phyloP scores from a whole-genome alignment of 768 basidiomycete species.

The Hysterangium stoloniferum region DNA sequence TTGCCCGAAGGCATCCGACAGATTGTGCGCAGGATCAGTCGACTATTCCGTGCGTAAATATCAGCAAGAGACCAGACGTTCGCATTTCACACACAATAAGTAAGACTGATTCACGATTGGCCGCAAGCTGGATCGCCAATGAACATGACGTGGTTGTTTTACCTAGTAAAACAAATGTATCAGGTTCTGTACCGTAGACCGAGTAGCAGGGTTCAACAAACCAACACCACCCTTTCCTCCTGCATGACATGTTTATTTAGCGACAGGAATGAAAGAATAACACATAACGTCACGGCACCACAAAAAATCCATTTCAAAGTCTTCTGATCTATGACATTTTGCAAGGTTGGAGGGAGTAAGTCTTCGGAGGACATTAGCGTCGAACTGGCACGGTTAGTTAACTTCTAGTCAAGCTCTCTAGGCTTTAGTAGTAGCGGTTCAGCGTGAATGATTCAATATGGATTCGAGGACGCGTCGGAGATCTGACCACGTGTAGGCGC shows the following conservation, averaged over 20 bases:
- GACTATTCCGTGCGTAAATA: conserved; percentile 44
- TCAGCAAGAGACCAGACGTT: not conserved
- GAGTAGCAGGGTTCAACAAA: conserved; percentile 30
- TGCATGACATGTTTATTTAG: conserved; percentile 24
- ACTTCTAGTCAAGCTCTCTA: too few species aligned
- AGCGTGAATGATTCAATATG: not conserved
- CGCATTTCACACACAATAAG: conserved; percentile 67
- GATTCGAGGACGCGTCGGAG: not conserved
- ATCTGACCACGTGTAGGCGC: conserved; percentile 2
- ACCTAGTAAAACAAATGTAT: conserved; percentile 37
- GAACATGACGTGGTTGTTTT: conserved; percentile 99
- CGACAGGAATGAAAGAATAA: conserved; percentile 13
- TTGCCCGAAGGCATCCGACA: conserved; percentile 97
- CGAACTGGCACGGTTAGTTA: too few species aligned
- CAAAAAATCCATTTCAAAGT: conserved; percentile 99
- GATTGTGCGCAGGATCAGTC: conserved; percentile 98
- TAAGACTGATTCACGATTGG: conserved; percentile 88
- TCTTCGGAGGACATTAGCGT: conserved; percentile 31
- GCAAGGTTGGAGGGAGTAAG: conserved; percentile 74
- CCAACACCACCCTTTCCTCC: conserved; percentile 99
- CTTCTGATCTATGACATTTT: conserved; percentile 91
- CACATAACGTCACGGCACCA: conserved; percentile 40
- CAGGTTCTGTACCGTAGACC: not conserved
- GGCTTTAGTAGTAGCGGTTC: not conserved
- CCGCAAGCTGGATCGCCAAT: conserved; percentile 91